Evolutionary conservation across 2,329 filamentous ascomycete species (phyloP).

Genomic region (Penicillium sp.): DNA sequence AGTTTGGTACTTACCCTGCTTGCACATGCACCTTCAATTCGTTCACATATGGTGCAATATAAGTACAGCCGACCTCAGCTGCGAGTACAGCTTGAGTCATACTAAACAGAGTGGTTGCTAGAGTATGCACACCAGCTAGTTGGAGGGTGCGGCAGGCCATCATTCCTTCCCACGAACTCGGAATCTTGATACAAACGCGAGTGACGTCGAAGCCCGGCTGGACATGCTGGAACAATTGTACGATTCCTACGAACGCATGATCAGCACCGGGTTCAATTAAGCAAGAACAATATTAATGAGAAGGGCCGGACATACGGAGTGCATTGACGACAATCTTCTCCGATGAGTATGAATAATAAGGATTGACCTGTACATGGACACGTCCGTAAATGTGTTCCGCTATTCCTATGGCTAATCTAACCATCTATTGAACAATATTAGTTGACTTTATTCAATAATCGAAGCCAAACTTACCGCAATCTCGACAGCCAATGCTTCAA

Average conservation of each 20-base stretch:
- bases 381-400: slow-evolving; percentile 52
- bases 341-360: slow-evolving; percentile 54
- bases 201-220: slow-evolving; percentile 47
- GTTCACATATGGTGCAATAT: slow-evolving; percentile 66
- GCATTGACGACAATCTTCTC: slow-evolving; percentile 54
- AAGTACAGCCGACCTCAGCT: slow-evolving; percentile 58
- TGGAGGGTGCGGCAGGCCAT: slow-evolving; percentile 59
- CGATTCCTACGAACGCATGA: slow-evolving; percentile 46
- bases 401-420: slow-evolving; percentile 56
- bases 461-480: slow-evolving; percentile 47
- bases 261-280: not conserved
- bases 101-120: slow-evolving; percentile 64
- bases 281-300: not conserved
- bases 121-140: slow-evolving; percentile 54
- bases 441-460: not conserved
- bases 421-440: slow-evolving; percentile 47
- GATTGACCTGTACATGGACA: slow-evolving; percentile 62
- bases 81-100: slow-evolving; percentile 61
- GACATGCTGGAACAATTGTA: slow-evolving; percentile 49
- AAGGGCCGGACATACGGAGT: slow-evolving; percentile 42
- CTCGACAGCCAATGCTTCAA: slow-evolving; percentile 56
- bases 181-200: slow-evolving; percentile 64
- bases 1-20: slow-evolving; percentile 23
- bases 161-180: slow-evolving; percentile 63
- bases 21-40: slow-evolving; percentile 64